A percentile compares a stretch with the other conserved stretches of the same genome.
phyloP scores from a whole-genome alignment of 768 basidiomycete species.

The Naganishia kalamii region DNA sequence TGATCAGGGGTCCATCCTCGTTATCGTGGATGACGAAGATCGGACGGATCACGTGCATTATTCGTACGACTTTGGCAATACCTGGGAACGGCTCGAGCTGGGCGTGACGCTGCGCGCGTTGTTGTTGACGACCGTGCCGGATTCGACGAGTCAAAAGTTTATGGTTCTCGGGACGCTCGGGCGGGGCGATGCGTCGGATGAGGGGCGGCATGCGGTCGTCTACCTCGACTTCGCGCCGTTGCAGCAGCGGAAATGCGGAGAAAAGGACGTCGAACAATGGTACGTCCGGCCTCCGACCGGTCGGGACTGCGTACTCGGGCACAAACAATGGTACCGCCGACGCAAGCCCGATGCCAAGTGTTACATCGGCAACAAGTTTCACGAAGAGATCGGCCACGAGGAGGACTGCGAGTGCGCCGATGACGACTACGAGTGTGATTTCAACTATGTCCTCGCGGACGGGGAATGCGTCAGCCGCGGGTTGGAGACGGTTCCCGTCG shows the following conservation, averaged over 20 bases:
- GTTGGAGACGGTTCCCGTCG: conserved; percentile 76
- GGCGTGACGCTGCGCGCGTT: conserved; percentile 65
- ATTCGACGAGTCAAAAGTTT: conserved; percentile 95
- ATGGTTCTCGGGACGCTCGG: conserved; percentile 72
- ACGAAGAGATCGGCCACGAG: conserved; percentile 74
- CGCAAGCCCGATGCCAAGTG: conserved; percentile 77
- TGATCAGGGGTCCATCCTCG: conserved; percentile 71
- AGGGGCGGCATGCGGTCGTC: conserved; percentile 64
- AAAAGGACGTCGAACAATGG: conserved; percentile 78
- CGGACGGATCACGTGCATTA: conserved; percentile 63
- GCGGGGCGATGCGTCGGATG: conserved; percentile 51
- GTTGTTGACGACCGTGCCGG: conserved; percentile 79
- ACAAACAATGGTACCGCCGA: conserved; percentile 92
- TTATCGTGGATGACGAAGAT: conserved; percentile 81
- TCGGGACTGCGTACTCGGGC: conserved; percentile 83
- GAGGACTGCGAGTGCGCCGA: conserved; percentile 77
- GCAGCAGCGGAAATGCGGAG: conserved; percentile 61
- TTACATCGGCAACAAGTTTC: conserved; percentile 82
- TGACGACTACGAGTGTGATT: conserved; percentile 93
- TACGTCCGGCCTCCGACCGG: conserved; percentile 58
- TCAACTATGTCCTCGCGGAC: conserved; percentile 72
- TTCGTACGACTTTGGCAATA: conserved; percentile 71
- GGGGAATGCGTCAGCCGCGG: conserved; percentile 74
- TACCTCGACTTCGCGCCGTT: conserved; percentile 76
- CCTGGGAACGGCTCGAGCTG: conserved; percentile 68